A percentile compares a stretch with the other conserved stretches of the same genome.
phyloP scores from a whole-genome alignment of 2,329 filamentous ascomycete species.

The Ascochyta viciae-villosae region DNA sequence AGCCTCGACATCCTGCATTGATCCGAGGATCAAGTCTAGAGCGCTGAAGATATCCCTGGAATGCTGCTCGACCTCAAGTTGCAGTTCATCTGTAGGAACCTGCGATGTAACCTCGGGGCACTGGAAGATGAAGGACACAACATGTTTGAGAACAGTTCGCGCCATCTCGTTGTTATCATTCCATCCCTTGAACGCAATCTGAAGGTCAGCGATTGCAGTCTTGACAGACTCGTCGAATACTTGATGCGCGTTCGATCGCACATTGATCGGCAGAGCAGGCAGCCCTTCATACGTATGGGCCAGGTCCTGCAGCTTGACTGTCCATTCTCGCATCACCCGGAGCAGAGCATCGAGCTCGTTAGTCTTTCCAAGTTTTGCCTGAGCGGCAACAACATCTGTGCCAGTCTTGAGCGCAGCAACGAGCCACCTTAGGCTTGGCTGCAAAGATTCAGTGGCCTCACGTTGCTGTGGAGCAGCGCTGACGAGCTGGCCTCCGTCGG shows the following conservation, averaged over 20 bases:
- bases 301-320: slow-evolving; percentile 24
- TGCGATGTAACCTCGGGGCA: slow-evolving; percentile 9
- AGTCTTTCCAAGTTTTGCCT: slow-evolving; percentile 67
- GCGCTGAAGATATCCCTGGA: slow-evolving; percentile 66
- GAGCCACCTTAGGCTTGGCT: slow-evolving; percentile 63
- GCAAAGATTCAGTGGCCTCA: slow-evolving; percentile 19
- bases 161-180: slow-evolving; percentile 33
- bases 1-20: slow-evolving; percentile 75
- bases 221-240: slow-evolving; percentile 23
- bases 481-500: slow-evolving; percentile 13
- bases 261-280: slow-evolving; percentile 36
- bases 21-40: slow-evolving; percentile 79
- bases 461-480: slow-evolving; percentile 28
- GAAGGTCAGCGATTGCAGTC: slow-evolving; percentile 24
- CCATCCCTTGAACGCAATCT: slow-evolving; percentile 26
- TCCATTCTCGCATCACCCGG: slow-evolving; percentile 35
- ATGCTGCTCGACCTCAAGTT: slow-evolving; percentile 53
- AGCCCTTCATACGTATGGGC: slow-evolving; percentile 25
- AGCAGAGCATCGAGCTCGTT: slow-evolving; percentile 37
- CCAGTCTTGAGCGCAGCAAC: slow-evolving; percentile 70
- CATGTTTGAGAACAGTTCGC: slow-evolving; percentile 60
- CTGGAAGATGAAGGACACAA: slow-evolving; percentile 67
- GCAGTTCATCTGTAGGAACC: slow-evolving; percentile 6
- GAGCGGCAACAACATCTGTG: slow-evolving; percentile 67
- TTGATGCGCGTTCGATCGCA: slow-evolving; percentile 31